Conservation (phyloP, 306 rosid species). For the Rosa chinensis region DNA sequence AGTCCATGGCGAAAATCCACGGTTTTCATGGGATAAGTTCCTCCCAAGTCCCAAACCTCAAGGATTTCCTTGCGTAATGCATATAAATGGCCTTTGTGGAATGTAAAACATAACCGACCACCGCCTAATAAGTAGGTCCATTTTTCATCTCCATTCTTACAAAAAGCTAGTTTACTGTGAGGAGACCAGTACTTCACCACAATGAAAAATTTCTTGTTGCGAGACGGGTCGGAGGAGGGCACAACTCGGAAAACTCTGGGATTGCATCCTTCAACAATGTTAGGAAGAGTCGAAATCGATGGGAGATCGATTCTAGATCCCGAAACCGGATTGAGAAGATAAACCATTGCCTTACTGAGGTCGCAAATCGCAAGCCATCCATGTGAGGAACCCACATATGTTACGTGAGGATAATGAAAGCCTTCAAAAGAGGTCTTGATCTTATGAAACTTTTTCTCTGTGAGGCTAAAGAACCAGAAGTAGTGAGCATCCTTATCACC, state of each 20-base stretch:
- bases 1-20: neutral
- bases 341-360: neutral
- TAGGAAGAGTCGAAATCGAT: neutral
- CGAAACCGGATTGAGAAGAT: slow-evolving; percentile 3
- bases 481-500: neutral
- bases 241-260: neutral
- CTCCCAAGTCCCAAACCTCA: slow-evolving; percentile 1
- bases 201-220: neutral
- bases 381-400: slow-evolving; percentile 10
- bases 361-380: neutral
- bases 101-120: neutral
- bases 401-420: neutral
- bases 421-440: neutral
- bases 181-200: neutral
- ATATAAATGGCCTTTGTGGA: neutral
- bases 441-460: neutral
- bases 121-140: neutral
- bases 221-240: neutral
- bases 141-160: neutral
- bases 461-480: neutral
- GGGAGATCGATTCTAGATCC: neutral
- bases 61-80: neutral
- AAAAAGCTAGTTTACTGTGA: neutral
- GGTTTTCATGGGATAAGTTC: neutral
- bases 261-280: too few species aligned